These are phyloP conservation scores for Dillenia turbinata DNA, from an alignment of 164 flowering plant species.

Conservation along the genomic window DNA sequence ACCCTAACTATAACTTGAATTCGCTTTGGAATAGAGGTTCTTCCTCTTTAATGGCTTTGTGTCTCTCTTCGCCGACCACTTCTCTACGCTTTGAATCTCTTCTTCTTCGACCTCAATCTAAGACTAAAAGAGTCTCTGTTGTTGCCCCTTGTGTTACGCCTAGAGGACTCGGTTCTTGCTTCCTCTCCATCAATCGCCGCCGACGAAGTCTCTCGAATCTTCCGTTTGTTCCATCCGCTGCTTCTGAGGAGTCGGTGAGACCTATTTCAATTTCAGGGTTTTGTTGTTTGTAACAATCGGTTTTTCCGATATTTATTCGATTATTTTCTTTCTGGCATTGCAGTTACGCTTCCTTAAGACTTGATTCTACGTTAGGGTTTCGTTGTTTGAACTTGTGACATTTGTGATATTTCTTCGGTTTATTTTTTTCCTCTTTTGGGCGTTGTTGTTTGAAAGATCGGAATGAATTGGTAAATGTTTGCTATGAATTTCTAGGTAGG, in stretches of 20 bases:
- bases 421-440: too few species aligned
- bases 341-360: background rate
- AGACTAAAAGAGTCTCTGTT: conserved; percentile 7
- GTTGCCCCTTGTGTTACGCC: conserved; percentile 8
- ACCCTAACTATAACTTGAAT: too few species aligned
- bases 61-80: conserved; percentile 3
- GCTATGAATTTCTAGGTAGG: too few species aligned
- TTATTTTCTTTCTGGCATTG: background rate
- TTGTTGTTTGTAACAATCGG: too few species aligned
- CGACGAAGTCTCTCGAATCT: conserved; percentile 14
- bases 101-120: conserved; percentile 9
- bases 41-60: conserved; percentile 14
- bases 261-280: too few species aligned
- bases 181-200: conserved; percentile 10
- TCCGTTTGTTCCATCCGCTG: conserved; percentile 36
- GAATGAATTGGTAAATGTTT: too few species aligned
- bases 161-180: conserved; percentile 14
- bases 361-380: background rate
- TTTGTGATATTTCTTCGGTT: too few species aligned
- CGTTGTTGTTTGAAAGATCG: too few species aligned
- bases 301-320: background rate
- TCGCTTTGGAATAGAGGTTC: too few species aligned
- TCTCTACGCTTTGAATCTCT: conserved; percentile 16
- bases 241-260: conserved; percentile 60
- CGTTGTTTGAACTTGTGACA: too few species aligned